Evolutionary conservation across 2,329 filamentous ascomycete species (phyloP).

Genomic region (Exophiala bonariae): DNA sequence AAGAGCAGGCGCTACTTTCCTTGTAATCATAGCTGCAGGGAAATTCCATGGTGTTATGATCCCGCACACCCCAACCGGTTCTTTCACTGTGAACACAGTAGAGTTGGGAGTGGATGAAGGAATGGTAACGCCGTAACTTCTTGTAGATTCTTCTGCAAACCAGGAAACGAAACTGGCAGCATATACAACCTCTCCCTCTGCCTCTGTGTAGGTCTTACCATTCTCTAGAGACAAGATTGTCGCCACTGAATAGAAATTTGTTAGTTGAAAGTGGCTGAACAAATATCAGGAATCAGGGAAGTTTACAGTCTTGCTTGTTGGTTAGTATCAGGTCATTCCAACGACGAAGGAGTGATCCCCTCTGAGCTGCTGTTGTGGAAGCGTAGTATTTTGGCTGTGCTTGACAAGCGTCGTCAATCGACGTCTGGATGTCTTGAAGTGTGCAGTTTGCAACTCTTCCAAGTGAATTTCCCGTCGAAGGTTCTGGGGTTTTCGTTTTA

Average conservation of each 20-base stretch:
- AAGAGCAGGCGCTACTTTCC: constrained; percentile 58
- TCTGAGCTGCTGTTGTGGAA: constrained; percentile 31
- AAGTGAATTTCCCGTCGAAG: constrained; percentile 23
- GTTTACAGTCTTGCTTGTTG: constrained; percentile 49
- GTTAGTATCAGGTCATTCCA: constrained; percentile 58
- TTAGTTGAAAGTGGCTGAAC: constrained; percentile 46
- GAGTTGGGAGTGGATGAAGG: constrained; percentile 66
- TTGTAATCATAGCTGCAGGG: constrained; percentile 52
- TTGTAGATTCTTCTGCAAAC: constrained; percentile 51
- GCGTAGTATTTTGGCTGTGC: constrained; percentile 38
- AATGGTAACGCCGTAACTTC: constrained; percentile 52
- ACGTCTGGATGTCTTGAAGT: constrained; percentile 24
- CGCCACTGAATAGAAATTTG: constrained; percentile 23
- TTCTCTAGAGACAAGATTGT: constrained; percentile 60
- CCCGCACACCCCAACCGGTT: constrained; percentile 80
- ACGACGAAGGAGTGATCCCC: constrained; percentile 51
- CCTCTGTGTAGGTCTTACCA: constrained; percentile 55
- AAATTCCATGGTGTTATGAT: constrained; percentile 70
- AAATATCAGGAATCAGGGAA: constrained; percentile 9
- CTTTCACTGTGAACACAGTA: constrained; percentile 73
- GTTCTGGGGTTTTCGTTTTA: constrained; percentile 12
- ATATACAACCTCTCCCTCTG: constrained; percentile 48
- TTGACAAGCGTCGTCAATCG: constrained; percentile 22
- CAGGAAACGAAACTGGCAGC: constrained; percentile 49
- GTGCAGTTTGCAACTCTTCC: constrained; percentile 25